These are phyloP conservation scores for Chrysoporthe austroafricana DNA, from an alignment of 2,329 filamentous ascomycete genomes.

Conservation along the genomic window DNA sequence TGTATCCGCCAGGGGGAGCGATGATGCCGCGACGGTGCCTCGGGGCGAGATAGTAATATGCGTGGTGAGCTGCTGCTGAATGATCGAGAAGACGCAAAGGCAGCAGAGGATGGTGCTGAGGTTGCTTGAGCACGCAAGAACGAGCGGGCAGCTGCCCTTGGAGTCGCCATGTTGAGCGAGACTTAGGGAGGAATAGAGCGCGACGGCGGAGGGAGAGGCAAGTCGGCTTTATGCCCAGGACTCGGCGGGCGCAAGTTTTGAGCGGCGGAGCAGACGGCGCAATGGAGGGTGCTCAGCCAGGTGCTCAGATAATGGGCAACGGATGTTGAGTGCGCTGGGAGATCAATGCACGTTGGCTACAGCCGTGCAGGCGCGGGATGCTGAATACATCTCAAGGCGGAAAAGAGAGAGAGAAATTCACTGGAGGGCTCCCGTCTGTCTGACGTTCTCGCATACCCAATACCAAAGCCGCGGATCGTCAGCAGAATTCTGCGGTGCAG, in stretches of 20 bases:
- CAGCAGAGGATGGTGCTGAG: slow-evolving; percentile 13
- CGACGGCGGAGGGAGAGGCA: neutral
- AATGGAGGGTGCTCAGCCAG: neutral
- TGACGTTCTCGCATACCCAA: slow-evolving; percentile 17
- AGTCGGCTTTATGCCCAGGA: neutral
- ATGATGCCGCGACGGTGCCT: neutral
- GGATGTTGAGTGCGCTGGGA: neutral
- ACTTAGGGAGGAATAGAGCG: neutral
- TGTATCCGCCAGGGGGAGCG: slow-evolving; percentile 1
- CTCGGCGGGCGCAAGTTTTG: neutral
- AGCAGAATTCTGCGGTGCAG: slow-evolving; percentile 15
- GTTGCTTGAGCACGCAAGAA: slow-evolving; percentile 8
- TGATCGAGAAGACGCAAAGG: neutral
- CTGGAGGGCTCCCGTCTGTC: slow-evolving; percentile 3
- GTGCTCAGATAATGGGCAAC: neutral
- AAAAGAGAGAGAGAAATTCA: neutral
- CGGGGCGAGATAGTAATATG: slow-evolving; percentile 5
- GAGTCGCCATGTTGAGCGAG: slow-evolving; percentile 9
- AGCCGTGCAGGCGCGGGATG: slow-evolving; percentile 18
- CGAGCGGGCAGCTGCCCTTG: slow-evolving; percentile 13
- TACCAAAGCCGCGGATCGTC: slow-evolving; percentile 23
- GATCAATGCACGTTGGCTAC: slow-evolving; percentile 26
- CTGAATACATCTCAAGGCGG: neutral
- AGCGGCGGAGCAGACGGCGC: neutral
- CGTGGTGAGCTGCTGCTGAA: slow-evolving; percentile 10